Evolutionary conservation across 805 yeast species (phyloP).

Genomic region (Candida vaughaniae): DNA sequence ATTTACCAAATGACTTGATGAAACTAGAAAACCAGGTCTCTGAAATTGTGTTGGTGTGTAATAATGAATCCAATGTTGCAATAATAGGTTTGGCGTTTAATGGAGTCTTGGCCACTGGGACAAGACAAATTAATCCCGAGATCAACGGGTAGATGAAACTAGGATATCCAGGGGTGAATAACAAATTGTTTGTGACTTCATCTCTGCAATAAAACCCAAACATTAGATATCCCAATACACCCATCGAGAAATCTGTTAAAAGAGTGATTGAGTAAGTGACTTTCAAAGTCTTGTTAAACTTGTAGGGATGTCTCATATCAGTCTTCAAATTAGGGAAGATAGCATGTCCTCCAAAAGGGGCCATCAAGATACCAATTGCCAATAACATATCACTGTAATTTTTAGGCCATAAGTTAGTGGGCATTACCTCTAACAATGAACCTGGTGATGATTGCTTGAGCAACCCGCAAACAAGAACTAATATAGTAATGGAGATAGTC

Average conservation of each 20-base stretch:
- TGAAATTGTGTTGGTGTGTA: conserved; percentile 28
- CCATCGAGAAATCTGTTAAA: conserved; percentile 61
- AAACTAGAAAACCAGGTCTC: conserved; percentile 9
- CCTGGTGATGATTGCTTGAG: conserved; percentile 67
- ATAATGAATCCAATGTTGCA: conserved; percentile 61
- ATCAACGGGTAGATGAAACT: conserved; percentile 47
- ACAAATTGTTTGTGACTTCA: conserved; percentile 51
- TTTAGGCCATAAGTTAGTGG: conserved; percentile 66
- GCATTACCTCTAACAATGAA: conserved; percentile 62
- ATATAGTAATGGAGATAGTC: conserved; percentile 52
- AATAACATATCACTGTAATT: conserved; percentile 51
- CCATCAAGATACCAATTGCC: conserved; percentile 63
- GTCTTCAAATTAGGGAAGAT: conserved; percentile 74
- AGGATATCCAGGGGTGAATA: conserved; percentile 50
- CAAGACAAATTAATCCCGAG: conserved; percentile 70
- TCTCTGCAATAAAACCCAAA: conserved; percentile 50
- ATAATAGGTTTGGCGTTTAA: conserved; percentile 80
- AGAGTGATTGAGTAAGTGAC: conserved; percentile 62
- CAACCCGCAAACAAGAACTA: conserved; percentile 64
- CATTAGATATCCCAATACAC: conserved; percentile 63
- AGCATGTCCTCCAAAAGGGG: conserved; percentile 86
- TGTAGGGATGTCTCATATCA: conserved; percentile 71
- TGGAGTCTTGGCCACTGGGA: conserved; percentile 85
- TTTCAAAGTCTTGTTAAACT: conserved; percentile 52
- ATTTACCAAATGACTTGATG: conserved; percentile 12